Evolutionary conservation across 1,284 basidiomycete species (phyloP).

Genomic region (Acaromyces ingoldii): DNA sequence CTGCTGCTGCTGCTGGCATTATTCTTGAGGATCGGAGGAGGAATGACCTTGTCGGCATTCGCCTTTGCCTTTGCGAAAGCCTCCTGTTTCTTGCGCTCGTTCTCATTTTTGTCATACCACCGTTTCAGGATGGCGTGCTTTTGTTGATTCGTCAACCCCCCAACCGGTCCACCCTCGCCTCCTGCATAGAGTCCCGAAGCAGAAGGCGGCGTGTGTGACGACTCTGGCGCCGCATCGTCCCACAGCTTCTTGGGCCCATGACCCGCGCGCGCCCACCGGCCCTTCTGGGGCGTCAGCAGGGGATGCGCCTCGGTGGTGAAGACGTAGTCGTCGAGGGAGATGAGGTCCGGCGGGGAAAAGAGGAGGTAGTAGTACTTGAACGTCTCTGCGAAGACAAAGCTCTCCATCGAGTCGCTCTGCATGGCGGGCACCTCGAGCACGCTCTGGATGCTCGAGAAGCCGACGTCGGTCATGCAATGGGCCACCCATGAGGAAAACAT

Average conservation of each 20-base stretch:
- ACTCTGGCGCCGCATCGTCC: conserved; percentile 10
- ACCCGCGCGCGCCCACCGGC: conserved; percentile 30
- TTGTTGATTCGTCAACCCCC: conserved; percentile 41
- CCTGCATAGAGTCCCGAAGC: conserved; percentile 25
- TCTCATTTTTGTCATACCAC: no score
- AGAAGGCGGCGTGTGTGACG: conserved; percentile 17
- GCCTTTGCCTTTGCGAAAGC: background rate
- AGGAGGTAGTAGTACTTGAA: conserved; percentile 54
- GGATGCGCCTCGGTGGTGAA: conserved; percentile 55
- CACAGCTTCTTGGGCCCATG: conserved; percentile 34
- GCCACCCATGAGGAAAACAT: conserved; percentile 60
- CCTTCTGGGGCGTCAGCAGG: conserved; percentile 36
- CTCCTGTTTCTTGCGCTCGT: conserved; percentile 1
- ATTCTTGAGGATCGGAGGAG: no score
- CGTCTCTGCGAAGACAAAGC: conserved; percentile 59
- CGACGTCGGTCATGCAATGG: conserved; percentile 51
- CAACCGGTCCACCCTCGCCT: conserved; percentile 33
- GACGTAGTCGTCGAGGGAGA: conserved; percentile 60
- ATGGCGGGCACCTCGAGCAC: conserved; percentile 50
- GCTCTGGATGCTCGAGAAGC: conserved; percentile 54
- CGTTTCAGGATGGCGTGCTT: conserved; percentile 12
- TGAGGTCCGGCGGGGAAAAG: conserved; percentile 56
- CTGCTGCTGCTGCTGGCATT: no score
- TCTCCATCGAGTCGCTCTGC: conserved; percentile 55
- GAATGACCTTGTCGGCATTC: background rate